Base-by-base conservation (phyloP, 2,329 filamentous ascomycete genomes). In the Colletotrichum acutatum region DNA sequence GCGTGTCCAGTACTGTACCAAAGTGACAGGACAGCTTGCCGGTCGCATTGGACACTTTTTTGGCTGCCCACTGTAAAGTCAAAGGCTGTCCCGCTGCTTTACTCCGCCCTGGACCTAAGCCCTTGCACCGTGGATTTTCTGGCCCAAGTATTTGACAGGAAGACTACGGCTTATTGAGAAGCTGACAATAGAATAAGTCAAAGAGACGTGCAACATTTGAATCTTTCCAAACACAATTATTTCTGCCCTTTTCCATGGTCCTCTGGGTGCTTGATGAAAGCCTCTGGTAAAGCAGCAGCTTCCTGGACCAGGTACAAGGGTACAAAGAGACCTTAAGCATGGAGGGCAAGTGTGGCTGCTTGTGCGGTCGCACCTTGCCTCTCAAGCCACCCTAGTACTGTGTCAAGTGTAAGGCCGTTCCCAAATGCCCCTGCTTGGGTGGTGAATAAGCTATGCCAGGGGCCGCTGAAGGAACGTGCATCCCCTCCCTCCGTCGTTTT, bases 1-100 rank as follows among this genome's bases (percentile, higher is more conserved):
- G 71, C 71, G 71, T 73, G 71, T 73, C 71, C 71, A 71, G 53
- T 71, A 74, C 62, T 72, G 65, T 63, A 74, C 42, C 42, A 9
- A 22, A 49, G 19, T 74, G 71, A 74, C 68, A 74, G 68, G 68
- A 67, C 62, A 74, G 68, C 71, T 74, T 74, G 32, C 63, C 58
- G 57, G 62, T 74, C 68, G 68, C 71, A 74, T 53, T 72, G 71
- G 63, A 46, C 24, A 24, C 28, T 64, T 63, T 72, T 72, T 72
- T 61, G 71, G 66, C 60, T 28, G 67, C 56, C 66, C 71, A 73
- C 66, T 59, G 22, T 11, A 34, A 46, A 46, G 61, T 62, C 52
- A 66, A 73, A 71, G 61, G 60, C 58, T 49, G 61, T 12, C 71
- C 71, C 71, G 71, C 71, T 54, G 71, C 71, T 73, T 72, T 71